Conservation (phyloP, 176 grass and related monocot species). For the Avena atlantica region DNA sequence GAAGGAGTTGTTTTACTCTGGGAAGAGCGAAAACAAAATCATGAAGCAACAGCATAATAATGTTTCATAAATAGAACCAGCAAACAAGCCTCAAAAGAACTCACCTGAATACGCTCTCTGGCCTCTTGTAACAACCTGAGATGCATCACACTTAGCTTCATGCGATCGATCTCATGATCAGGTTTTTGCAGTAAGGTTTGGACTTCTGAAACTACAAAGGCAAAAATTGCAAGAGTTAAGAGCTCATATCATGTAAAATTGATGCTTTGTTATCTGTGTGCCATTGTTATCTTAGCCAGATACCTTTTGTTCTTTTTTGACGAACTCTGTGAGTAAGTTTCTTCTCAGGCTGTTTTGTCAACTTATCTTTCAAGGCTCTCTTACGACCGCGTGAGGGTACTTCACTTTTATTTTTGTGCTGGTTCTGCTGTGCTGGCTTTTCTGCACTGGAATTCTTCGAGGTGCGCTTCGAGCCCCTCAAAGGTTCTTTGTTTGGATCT, state of each 20-base stretch:
- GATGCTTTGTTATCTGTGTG: constrained; percentile 1
- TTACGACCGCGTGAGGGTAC: constrained; percentile 36
- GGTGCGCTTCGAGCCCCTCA: constrained; percentile 8
- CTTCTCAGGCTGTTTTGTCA: constrained; percentile 43
- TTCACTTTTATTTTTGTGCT: constrained; percentile 53
- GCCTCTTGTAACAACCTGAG: constrained; percentile 73
- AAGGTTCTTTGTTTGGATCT: constrained; percentile 34
- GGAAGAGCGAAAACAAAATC: constrained; percentile 37
- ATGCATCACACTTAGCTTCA: constrained; percentile 60
- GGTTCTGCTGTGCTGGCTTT: constrained; percentile 38
- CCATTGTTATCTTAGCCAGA: constrained; percentile 19
- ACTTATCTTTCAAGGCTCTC: constrained; percentile 44
- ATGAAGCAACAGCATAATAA: constrained; percentile 23
- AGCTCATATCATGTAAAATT: constrained; percentile 23
- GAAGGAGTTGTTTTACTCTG: constrained; percentile 55
- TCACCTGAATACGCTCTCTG: constrained; percentile 49
- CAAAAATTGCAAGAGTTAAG: constrained; percentile 34
- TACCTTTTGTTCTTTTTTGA: constrained; percentile 69
- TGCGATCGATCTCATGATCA: constrained; percentile 54
- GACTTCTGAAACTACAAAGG: constrained; percentile 53
- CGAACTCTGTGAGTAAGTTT: constrained; percentile 67
- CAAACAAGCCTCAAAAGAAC: constrained; percentile 36
- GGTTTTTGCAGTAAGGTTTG: constrained; percentile 61
- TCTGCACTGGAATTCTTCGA: constrained; percentile 34
- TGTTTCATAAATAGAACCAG: constrained; percentile 28